Conservation (phyloP, 306 rosid genomes). For the Abrus pulchellus region DNA sequence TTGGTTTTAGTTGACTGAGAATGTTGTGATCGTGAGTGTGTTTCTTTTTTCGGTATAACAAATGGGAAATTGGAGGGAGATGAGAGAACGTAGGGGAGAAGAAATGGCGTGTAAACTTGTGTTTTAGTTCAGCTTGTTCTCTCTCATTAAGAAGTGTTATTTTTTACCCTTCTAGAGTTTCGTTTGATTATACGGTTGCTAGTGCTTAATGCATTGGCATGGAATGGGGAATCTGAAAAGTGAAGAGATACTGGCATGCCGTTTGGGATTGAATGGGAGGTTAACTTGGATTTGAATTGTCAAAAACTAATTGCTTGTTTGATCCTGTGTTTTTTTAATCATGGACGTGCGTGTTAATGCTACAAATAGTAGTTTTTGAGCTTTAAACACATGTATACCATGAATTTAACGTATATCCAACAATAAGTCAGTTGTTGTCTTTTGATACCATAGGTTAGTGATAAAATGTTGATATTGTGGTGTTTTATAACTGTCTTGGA, state of each 20-base stretch:
- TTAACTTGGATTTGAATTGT: slow-evolving; percentile 3
- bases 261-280: slow-evolving; percentile 31
- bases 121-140: not conserved
- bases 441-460: slow-evolving; percentile 23
- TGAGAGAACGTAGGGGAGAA: not conserved
- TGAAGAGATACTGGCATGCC: not conserved
- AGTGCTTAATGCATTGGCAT: slow-evolving; percentile 17
- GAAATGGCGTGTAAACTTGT: not conserved
- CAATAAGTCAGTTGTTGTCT: not conserved
- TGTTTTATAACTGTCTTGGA: not conserved
- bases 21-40: slow-evolving; percentile 16
- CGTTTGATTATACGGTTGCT: not conserved
- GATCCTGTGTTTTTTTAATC: too few relatives aligned
- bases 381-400: too few relatives aligned
- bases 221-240: slow-evolving; percentile 12
- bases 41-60: slow-evolving; percentile 3
- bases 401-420: too few relatives aligned
- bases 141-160: not conserved
- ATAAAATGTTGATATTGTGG: slow-evolving; percentile 23
- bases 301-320: not conserved
- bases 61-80: slow-evolving; percentile 5
- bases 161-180: slow-evolving; percentile 11
- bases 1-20: slow-evolving; percentile 18
- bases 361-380: too few relatives aligned
- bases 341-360: too few relatives aligned